These are phyloP conservation scores for Eremochloa ophiuroides DNA, from an alignment of 176 grass and related monocot genomes.

Conservation along the genomic window DNA sequence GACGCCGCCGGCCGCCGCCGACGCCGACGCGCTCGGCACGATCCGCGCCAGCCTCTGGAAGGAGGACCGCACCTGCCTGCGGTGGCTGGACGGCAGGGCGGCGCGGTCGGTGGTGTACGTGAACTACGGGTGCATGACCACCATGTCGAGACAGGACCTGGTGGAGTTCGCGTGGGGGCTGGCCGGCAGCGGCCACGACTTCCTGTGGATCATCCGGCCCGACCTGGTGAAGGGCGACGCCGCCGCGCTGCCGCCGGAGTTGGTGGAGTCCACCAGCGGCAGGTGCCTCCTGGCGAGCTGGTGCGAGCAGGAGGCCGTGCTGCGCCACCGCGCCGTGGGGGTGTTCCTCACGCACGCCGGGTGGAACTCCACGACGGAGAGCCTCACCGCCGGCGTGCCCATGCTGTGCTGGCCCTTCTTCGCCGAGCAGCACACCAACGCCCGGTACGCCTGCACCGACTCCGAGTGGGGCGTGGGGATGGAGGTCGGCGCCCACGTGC, in stretches of 20 bases:
- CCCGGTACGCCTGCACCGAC: background rate
- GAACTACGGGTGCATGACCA: constrained; percentile 25
- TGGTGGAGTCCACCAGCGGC: background rate
- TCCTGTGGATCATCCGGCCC: constrained; percentile 45
- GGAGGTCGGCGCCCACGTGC: constrained; percentile 10
- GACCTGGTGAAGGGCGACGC: constrained; percentile 37
- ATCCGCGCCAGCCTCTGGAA: constrained; percentile 20
- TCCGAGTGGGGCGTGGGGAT: constrained; percentile 32
- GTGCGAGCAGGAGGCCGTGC: constrained; percentile 32
- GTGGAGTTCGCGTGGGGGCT: constrained; percentile 45
- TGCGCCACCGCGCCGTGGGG: constrained; percentile 30
- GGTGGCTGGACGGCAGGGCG: constrained; percentile 19
- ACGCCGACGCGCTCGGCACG: background rate
- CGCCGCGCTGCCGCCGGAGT: constrained; percentile 39
- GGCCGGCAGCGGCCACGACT: constrained; percentile 29
- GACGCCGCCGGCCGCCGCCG: no score
- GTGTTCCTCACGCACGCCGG: constrained; percentile 44
- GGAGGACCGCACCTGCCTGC: constrained; percentile 6
- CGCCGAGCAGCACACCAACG: constrained; percentile 48
- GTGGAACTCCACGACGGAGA: constrained; percentile 44
- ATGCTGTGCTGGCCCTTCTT: constrained; percentile 55
- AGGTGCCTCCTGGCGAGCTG: constrained; percentile 24
- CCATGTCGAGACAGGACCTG: constrained; percentile 6
- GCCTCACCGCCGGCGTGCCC: constrained; percentile 32
- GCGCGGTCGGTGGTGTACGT: constrained; percentile 30